Conservation (phyloP, 2,329 filamentous ascomycete species). For the Venturia carpophila region DNA sequence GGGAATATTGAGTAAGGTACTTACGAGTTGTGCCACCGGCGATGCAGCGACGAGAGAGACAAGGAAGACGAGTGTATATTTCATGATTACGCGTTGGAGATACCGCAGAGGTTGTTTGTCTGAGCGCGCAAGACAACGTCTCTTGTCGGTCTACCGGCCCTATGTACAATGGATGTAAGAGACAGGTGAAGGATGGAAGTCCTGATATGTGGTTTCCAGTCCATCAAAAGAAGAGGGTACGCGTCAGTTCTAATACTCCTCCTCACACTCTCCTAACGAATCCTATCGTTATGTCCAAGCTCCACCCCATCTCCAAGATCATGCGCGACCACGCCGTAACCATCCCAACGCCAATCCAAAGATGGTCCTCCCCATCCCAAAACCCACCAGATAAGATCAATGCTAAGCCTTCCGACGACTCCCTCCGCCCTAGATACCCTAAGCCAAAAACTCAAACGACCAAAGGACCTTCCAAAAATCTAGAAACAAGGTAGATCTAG, state of each 20-base stretch:
- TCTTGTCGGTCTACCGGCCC: too few relatives aligned
- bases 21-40: slow-evolving; percentile 4
- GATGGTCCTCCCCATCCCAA: neutral
- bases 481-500: neutral
- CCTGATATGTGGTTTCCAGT: neutral
- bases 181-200: neutral
- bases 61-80: slow-evolving; percentile 4
- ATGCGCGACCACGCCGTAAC: neutral
- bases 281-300: slow-evolving; percentile 1
- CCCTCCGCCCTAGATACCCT: neutral
- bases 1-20: neutral
- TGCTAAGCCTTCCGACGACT: neutral
- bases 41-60: neutral
- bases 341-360: neutral
- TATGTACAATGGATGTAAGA: too few relatives aligned
- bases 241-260: neutral
- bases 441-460: neutral
- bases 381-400: neutral
- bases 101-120: too few relatives aligned
- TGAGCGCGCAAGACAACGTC: too few relatives aligned
- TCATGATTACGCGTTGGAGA: slow-evolving; percentile 21
- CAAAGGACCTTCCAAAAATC: neutral
- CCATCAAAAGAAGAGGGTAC: neutral
- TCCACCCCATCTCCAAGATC: neutral
- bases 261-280: neutral